Base-by-base conservation (phyloP, 495 filamentous ascomycete genomes). In the Lepidopterella palustris region DNA sequence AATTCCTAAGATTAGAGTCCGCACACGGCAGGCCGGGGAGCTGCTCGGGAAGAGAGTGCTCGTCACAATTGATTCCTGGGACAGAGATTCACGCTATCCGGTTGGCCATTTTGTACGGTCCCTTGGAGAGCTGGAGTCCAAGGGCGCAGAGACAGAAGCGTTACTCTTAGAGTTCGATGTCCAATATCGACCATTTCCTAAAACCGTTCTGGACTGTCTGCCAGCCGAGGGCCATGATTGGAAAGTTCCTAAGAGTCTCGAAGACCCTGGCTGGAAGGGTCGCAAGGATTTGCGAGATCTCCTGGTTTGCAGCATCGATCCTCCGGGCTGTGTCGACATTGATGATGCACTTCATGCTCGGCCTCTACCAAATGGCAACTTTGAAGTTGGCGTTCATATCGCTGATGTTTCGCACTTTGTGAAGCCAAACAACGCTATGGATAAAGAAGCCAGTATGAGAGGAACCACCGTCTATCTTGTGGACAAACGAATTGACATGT, bases 401-500 rank as follows among this genome's bases (percentile, higher is more conserved):
- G 93, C 93, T 45, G 93, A 98, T 68, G 93, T 98, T 20, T 96
- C 95, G 15, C 90, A 98, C 70, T 97, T 97, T 64, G 95, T 98
- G 70, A 95, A 92, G 74, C 92, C 95, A 26, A 90, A 90, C 70
- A 97, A 93, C 70, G 84, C 93, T 40, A 98, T 98, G 95, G 95
- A 98, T 70, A 80, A 81, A 23, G 93, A 98, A 74, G 93, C 93
- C 1, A 91, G 89, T 68, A 81, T 91, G 59, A 86, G 93, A 69
- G 93, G 92, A 60, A 97, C 93, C 3, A 97, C 95, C 0, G 93
- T 98, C 27, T 98, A 98, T 67, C 79, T 98, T 24, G 95, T 98
- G 1, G 93, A 98, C 74, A 98, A 97, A 76, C 91, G 93, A 63
- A 97, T 98, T 64, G 93, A 98, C 75, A 98, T 98, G 95, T 79